Conservation (phyloP, 495 filamentous ascomycete species). For the Aspergillus diversus region DNA sequence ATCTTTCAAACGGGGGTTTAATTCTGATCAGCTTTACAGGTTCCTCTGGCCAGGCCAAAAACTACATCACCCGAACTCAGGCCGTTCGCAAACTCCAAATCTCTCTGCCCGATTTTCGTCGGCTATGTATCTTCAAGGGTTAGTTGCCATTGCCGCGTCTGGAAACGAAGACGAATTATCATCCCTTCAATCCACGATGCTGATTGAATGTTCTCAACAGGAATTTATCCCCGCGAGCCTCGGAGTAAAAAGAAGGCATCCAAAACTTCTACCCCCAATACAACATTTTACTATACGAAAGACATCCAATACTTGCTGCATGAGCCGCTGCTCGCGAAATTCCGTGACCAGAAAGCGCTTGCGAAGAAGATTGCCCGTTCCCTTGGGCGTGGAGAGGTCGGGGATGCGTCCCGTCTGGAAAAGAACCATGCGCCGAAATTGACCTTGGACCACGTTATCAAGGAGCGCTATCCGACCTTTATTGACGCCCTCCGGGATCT, state of each 20-base stretch:
- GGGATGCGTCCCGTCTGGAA: conserved; percentile 82
- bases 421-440: conserved; percentile 83
- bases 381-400: conserved; percentile 86
- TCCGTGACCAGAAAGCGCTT: conserved; percentile 93
- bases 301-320: conserved; percentile 98
- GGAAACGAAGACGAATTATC: neutral
- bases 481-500: conserved; percentile 92
- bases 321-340: conserved; percentile 92
- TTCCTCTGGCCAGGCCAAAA: conserved; percentile 90
- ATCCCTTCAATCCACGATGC: neutral
- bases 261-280: conserved; percentile 84
- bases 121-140: conserved; percentile 98
- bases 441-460: conserved; percentile 93
- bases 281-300: conserved; percentile 99
- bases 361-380: conserved; percentile 95
- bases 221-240: conserved; percentile 96
- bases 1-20: neutral
- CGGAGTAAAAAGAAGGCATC: conserved; percentile 95
- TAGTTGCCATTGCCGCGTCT: conserved; percentile 12
- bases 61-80: conserved; percentile 96
- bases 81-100: conserved; percentile 97
- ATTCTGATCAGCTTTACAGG: conserved; percentile 48
- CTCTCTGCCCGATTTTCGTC: conserved; percentile 93
- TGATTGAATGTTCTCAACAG: conserved; percentile 33
- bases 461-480: conserved; percentile 97